Evolutionary conservation across 169 alveolate genomes (phyloP), one percentile per base, ranked within the genome.

Genomic region (Plasmodium cynomolgi): DNA sequence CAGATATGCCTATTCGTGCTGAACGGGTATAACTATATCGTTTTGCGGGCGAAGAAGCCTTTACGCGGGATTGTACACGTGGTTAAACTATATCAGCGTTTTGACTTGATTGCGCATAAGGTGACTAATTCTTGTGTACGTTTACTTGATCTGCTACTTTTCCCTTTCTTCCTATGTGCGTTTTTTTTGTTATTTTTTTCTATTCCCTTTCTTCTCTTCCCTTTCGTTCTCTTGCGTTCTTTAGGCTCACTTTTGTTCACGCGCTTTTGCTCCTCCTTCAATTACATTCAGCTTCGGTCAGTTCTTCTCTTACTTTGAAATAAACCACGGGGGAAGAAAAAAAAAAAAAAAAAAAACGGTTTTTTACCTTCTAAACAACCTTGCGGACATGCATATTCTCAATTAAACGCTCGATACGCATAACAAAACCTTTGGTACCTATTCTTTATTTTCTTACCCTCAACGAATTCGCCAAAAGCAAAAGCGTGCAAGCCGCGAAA

Each of bases 381-480:
- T 44, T 37, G 15, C 26, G 62, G 39, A 80, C 74, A 41, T 80
- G 31, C 72, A 41, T 80, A 80, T 80, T 80, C 56, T 80, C 47
- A 23, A 29, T 79, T 37, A 23, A 50, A 11, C 9, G 33, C 4
- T 39, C 71, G 11, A 17, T 34, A 37, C 26, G 15, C 33, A 34
- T 20, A 17, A 20, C 17, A 41, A 80, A 80, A 41, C 31, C 34
- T 5, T 44, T 20, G 33, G 37, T n/a, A 31, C n/a, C 17, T 37
- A 37, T 80, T 44, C 84, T 80, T 80, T 20, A 68, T 68, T 23
- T 68, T 41, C 34, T 80, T 44, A 80, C 33, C 31, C 84, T 80
- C 58, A 50, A 41, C 39, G 50, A 80, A 80, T 80, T 80, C 33
- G 29, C 39, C 29, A 41, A 80, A 80, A 80, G 33, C 3, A 26